phyloP scores from a whole-genome alignment of 225 moss, liverwort and hornwort genomes.

The Pseudisothecium myosuroides region DNA sequence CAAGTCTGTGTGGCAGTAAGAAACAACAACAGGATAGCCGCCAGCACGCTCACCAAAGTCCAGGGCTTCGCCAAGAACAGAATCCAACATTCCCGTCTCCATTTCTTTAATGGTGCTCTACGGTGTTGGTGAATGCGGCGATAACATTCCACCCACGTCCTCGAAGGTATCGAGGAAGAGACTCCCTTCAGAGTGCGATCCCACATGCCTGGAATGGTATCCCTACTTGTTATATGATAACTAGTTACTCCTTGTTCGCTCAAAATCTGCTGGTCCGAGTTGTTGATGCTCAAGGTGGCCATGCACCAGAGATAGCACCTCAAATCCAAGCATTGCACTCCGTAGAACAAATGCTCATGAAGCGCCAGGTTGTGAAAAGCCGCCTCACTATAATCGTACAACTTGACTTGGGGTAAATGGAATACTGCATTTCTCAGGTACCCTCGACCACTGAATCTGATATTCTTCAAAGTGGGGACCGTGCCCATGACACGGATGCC shows the following conservation, averaged over 20 bases:
- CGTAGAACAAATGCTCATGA: not conserved
- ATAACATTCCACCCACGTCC: not conserved
- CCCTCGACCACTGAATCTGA: not conserved
- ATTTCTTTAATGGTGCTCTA: not conserved
- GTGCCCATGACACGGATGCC: not conserved
- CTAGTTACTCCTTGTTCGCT: not conserved
- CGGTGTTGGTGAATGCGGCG: not conserved
- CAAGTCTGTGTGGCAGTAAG: not conserved
- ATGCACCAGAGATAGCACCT: not conserved
- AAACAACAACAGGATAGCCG: not conserved
- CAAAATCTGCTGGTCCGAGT: not conserved
- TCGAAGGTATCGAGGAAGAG: fast-evolving
- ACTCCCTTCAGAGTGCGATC: not conserved
- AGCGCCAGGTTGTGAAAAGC: not conserved
- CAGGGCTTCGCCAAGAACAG: not conserved
- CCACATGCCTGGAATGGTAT: not conserved
- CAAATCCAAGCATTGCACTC: not conserved
- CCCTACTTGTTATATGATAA: not conserved
- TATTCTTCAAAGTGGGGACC: not conserved
- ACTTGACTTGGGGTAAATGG: not conserved
- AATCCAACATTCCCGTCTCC: not conserved
- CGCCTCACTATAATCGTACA: not conserved
- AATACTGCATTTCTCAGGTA: not conserved
- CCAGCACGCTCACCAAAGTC: not conserved
- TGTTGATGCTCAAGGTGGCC: not conserved